Evolutionary conservation across 2,329 filamentous ascomycete species (phyloP), one percentile per base, ranked within the genome.

Genomic region (Trichocomaceae sp.): DNA sequence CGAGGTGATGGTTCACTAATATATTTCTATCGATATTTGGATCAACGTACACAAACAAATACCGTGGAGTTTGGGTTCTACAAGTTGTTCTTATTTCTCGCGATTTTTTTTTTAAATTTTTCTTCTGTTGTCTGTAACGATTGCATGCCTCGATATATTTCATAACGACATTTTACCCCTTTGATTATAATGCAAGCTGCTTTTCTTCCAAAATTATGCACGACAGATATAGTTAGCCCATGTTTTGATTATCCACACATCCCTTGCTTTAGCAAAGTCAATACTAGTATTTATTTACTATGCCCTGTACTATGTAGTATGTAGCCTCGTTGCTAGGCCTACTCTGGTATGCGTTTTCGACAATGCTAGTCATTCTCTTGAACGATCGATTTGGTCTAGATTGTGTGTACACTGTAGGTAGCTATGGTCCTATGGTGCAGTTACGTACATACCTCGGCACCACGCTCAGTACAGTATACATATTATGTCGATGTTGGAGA

Each of bases 1-100:
- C 8, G 73, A 77, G 57, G 67, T 76, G 23, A 77, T 77, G 75
- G 75, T 75, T 45, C 75, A 77, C 63, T 77, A 64, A 35, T 35
- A 5, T 26, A 23, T 31, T 39, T 53, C 33, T 53, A 39, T 41
- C 44, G 44, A 56, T 47, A 48, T 26, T 47, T 49, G 35, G 26
- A 54, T 45, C 49, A 56, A 56, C 49, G 23, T 41, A 50, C 44
- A 52, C 41, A 52, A 44, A 44, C 37, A 44, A 56, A 52, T 56
- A 56, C 54, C 50, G 49, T 52, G 37, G 39, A 56, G 35, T 45
- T 56, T 37, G 13, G 19, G 20, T 46, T 56, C 45, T 52, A 37
- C 45, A 46, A 47, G 26, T 37, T 45, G 39, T 23, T 45, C 41
- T 50, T 17, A 31, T 26, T 19, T 46, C 42, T 37, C 42, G 41